phyloP scores from a whole-genome alignment of 352 stramenopile species.

The Phytophthora sp. region DNA sequence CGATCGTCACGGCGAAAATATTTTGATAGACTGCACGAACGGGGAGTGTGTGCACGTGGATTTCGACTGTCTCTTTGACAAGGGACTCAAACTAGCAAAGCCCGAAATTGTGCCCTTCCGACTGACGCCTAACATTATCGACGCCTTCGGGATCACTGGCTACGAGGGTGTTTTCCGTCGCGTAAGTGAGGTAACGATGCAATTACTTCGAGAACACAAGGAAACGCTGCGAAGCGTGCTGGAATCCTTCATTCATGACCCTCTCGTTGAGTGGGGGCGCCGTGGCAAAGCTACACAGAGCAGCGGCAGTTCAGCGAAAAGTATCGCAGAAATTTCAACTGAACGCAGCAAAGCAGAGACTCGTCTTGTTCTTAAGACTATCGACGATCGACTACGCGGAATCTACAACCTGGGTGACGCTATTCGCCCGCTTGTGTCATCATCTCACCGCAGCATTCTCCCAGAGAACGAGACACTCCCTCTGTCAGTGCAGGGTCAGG shows the following conservation, averaged over 20 bases:
- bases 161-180: slow-evolving; percentile 95
- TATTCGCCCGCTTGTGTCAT: slow-evolving; percentile 72
- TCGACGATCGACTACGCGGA: slow-evolving; percentile 91
- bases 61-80: slow-evolving; percentile 99
- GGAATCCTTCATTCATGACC: slow-evolving; percentile 99
- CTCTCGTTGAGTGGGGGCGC: slow-evolving; percentile 92
- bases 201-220: slow-evolving; percentile 95
- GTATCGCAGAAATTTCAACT: slow-evolving; percentile 49
- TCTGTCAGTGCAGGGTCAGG: slow-evolving; percentile 93
- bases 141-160: slow-evolving; percentile 98
- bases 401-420: slow-evolving; percentile 92
- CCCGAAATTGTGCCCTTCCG: slow-evolving; percentile 99
- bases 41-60: slow-evolving; percentile 99
- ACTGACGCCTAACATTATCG: slow-evolving; percentile 99
- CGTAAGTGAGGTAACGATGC: slow-evolving; percentile 92
- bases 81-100: slow-evolving; percentile 95
- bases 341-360: slow-evolving; percentile 90
- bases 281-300: slow-evolving; percentile 74
- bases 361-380: slow-evolving; percentile 86
- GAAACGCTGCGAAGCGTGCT: slow-evolving; percentile 98
- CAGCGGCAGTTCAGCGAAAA: slow-evolving; percentile 34
- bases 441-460: slow-evolving; percentile 67
- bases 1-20: slow-evolving; percentile 99
- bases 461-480: slow-evolving; percentile 88
- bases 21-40: slow-evolving; percentile 97